These are phyloP conservation scores for Beta vulgaris DNA, from an alignment of 148 eudicot species.

Conservation along the genomic window DNA sequence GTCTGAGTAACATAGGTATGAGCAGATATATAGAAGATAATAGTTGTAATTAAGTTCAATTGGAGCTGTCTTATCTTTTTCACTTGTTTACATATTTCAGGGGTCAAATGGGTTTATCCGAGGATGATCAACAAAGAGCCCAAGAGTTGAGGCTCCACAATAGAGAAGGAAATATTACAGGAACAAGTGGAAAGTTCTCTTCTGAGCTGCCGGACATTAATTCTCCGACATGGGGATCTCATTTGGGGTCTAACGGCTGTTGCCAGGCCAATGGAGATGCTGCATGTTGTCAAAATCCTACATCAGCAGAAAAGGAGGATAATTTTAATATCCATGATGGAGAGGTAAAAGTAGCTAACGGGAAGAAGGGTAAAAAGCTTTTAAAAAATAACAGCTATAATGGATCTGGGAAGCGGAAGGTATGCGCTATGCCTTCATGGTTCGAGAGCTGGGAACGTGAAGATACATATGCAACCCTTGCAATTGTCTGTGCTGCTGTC, in stretches of 20 bases:
- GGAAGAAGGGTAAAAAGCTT: conserved; percentile 43
- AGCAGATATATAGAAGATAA: no score
- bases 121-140: conserved; percentile 75
- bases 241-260: conserved; percentile 38
- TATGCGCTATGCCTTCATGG: conserved; percentile 78
- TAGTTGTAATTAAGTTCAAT: background rate
- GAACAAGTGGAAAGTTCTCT: conserved; percentile 23
- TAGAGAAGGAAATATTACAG: conserved; percentile 33
- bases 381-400: conserved; percentile 44
- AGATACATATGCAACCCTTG: conserved; percentile 83
- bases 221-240: conserved; percentile 33
- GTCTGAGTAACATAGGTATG: no score
- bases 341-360: conserved; percentile 33
- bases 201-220: conserved; percentile 23
- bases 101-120: conserved; percentile 96
- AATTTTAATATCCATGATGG: conserved; percentile 20
- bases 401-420: conserved; percentile 46
- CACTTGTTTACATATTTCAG: conserved; percentile 34
- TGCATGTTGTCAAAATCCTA: conserved; percentile 52
- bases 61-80: background rate
- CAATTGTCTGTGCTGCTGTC: conserved; percentile 69
- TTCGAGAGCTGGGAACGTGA: conserved; percentile 88
- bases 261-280: conserved; percentile 52
- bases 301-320: conserved; percentile 26
- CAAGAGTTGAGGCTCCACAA: conserved; percentile 63